Conservation (phyloP, 805 yeast species). For the Sporopachydermia quercuum region DNA sequence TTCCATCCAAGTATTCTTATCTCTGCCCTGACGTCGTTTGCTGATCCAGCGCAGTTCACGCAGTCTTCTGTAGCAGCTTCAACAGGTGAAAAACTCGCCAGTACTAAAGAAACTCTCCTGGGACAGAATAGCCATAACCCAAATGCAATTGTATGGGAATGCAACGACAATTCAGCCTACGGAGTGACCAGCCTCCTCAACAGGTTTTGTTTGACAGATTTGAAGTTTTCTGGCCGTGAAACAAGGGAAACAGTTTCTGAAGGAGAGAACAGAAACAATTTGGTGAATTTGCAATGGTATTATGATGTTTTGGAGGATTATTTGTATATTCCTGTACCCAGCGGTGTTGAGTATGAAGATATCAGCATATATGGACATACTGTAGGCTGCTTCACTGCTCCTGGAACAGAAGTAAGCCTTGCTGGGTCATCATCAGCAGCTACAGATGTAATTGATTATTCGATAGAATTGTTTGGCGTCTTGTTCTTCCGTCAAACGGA, state of each 20-base stretch:
- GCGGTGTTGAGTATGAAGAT: constrained; percentile 13
- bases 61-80: constrained; percentile 4
- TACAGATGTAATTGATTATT: constrained; percentile 48
- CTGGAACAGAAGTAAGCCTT: constrained; percentile 5
- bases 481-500: constrained; percentile 57
- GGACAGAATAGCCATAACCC: constrained; percentile 5
- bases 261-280: constrained; percentile 12
- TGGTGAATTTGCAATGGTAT: constrained; percentile 9
- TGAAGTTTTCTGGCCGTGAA: constrained; percentile 12
- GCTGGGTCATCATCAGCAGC: constrained; percentile 20
- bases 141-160: constrained; percentile 19
- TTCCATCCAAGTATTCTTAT: constrained; percentile 26
- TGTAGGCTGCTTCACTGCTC: constrained; percentile 6
- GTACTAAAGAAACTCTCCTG: constrained; percentile 6
- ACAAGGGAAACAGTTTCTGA: constrained; percentile 6
- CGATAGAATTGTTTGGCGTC: constrained; percentile 61
- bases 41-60: constrained; percentile 13
- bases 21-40: constrained; percentile 16
- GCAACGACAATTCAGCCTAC: constrained; percentile 24
- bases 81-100: background rate
- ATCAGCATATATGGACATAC: constrained; percentile 11
- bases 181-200: constrained; percentile 29
- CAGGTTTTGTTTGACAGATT: constrained; percentile 18
- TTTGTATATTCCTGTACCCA: constrained; percentile 18
- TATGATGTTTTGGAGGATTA: constrained; percentile 20